Evolutionary conservation across 805 yeast species (phyloP), one percentile per base, ranked within the genome.

Genomic region (Phaffomyces antillensis): DNA sequence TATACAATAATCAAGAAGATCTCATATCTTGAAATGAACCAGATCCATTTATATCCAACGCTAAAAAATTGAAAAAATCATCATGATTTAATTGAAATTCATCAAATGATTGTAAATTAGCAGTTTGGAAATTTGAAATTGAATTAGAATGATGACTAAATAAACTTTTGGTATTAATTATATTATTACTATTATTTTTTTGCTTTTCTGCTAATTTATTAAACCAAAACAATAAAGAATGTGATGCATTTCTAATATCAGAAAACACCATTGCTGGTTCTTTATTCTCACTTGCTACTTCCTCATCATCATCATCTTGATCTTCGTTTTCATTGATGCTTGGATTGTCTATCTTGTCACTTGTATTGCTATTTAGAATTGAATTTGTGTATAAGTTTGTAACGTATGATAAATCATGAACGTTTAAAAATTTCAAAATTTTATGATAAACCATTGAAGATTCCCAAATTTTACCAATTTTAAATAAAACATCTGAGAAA

Each of bases 191-290:
- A 25, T 25, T 41, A n/a, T 33, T 40, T 20, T 42, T 40, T 13
- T 32, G 46, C 32, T 53, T 52, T 3, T 49, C 51, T 2, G 60
- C 53, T 18, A 53, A 43, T 42, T 59, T 54, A 36, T 56, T 56
- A 45, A 61, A 52, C 59, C 61, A 58, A 41, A 53, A 54, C n/a
- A 63, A 47, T 20, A 62, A 43, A 4, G 61, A 55, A 46, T 61
- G 63, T 15, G 64, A 60, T 20, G 61, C 62, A 26, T 61, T 54
- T 35, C 63, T 53, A 61, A 62, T 61, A 45, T 62, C 66, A 1
- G 65, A 55, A 36, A 68, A 62, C 15, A 69, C 71, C 41, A 59
- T 60, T 12, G 64, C 62, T 5, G 68, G 68, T 39, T 63, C 67
- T 43, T 54, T 49, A 13, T 51, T 37, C 20, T 53, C 59, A 16